These are phyloP conservation scores for Lantana camara DNA, from an alignment of 257 asterid species.

Conservation along the genomic window DNA sequence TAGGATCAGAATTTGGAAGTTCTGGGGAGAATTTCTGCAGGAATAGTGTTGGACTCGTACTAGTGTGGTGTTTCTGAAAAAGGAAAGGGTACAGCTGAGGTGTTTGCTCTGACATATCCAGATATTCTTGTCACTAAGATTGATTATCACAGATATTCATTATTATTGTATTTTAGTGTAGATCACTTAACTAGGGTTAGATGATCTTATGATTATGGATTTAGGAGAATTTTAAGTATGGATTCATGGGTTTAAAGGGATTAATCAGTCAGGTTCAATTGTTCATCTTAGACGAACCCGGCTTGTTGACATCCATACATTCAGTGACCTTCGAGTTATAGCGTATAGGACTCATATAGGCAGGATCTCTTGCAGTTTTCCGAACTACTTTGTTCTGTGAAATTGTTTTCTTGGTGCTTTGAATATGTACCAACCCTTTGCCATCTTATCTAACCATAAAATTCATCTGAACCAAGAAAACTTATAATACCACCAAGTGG, in stretches of 20 bases:
- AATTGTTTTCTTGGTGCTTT: neutral
- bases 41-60: neutral
- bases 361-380: slow-evolving; percentile 1
- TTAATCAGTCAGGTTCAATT: neutral
- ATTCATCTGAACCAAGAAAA: neutral
- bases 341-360: slow-evolving; percentile 10
- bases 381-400: neutral
- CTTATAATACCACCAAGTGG: neutral
- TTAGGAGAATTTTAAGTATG: too few species aligned
- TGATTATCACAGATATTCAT: too few species aligned
- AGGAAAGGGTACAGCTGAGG: neutral
- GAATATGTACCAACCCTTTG: neutral
- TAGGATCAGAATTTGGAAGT: slow-evolving; percentile 22
- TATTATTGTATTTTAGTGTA: too few species aligned
- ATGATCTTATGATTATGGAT: slow-evolving; percentile 6
- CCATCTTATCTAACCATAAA: neutral
- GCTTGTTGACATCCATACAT: neutral
- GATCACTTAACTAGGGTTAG: too few species aligned
- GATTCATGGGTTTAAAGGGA: neutral
- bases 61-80: neutral
- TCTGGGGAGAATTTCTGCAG: slow-evolving; percentile 17
- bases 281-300: neutral
- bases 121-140: neutral
- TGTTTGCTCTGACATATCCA: neutral
- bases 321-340: neutral